Percentiles rank a stretch among this genome's conserved stretches.
Evolutionary conservation across 176 grass and related monocot genomes (phyloP).

Genomic region (Thalia dealbata): DNA sequence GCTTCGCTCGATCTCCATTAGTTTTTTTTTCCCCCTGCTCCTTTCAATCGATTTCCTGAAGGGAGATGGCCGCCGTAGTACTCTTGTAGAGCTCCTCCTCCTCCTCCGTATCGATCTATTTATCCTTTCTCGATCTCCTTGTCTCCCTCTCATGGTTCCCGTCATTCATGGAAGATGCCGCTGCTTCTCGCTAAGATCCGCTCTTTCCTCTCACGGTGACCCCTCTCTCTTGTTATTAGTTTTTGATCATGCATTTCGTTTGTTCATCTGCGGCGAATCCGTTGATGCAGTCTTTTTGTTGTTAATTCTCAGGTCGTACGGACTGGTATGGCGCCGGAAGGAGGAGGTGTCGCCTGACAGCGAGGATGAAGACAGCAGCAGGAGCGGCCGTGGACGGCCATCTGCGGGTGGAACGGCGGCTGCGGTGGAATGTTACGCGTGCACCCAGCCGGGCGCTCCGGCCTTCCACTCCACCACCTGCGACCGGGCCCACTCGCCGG

Average conservation of each 20-base stretch:
- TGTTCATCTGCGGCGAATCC: not conserved
- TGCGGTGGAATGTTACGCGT: slow-evolving; percentile 73
- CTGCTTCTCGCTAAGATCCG: not conserved
- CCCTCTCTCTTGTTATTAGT: too few relatives aligned
- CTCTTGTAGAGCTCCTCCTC: not conserved
- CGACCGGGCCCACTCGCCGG: slow-evolving; percentile 69
- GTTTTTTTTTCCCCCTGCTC: too few relatives aligned
- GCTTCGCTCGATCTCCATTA: not conserved
- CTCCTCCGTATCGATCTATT: not conserved
- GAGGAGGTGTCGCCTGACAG: not conserved
- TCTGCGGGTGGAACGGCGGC: slow-evolving; percentile 1
- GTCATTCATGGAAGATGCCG: slow-evolving; percentile 15
- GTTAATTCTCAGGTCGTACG: not conserved
- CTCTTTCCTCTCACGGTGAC: slow-evolving; percentile 11
- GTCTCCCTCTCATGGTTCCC: slow-evolving; percentile 5
- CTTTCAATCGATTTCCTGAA: too few relatives aligned
- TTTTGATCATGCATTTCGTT: not conserved
- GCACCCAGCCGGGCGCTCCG: slow-evolving; percentile 81
- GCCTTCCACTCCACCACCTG: slow-evolving; percentile 92
- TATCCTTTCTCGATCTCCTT: too few relatives aligned
- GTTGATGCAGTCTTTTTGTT: not conserved
- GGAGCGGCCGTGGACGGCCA: not conserved
- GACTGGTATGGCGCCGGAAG: not conserved
- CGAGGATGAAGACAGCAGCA: not conserved
- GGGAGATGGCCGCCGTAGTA: not conserved